These are phyloP conservation scores for Chlorella sorokiniana DNA, from an alignment of 139 green algal genomes.

Conservation along the genomic window DNA sequence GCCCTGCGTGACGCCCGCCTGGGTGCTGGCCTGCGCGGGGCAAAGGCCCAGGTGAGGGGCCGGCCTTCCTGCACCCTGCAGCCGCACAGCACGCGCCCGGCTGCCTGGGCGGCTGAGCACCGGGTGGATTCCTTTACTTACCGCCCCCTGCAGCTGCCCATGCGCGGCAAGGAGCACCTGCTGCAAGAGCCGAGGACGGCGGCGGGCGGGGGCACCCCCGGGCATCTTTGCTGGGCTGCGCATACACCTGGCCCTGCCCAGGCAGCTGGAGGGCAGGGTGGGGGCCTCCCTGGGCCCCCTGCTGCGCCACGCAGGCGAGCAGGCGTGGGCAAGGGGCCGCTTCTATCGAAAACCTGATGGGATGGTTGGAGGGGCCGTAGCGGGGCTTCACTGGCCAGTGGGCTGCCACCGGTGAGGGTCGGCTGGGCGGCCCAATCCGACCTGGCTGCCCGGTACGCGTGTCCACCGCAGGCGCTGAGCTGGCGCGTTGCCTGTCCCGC, in stretches of 20 bases:
- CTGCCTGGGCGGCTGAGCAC: neutral
- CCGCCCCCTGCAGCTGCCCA: neutral
- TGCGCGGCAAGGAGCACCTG: neutral
- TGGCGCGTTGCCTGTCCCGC: neutral
- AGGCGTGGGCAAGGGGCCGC: neutral
- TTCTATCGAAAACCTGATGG: too few relatives aligned
- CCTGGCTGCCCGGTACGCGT: too few relatives aligned
- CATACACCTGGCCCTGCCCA: neutral
- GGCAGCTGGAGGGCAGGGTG: neutral
- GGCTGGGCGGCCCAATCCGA: too few relatives aligned
- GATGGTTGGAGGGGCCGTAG: too few relatives aligned
- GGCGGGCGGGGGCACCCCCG: neutral
- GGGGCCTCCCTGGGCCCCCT: neutral
- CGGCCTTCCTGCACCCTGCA: neutral
- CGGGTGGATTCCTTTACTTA: neutral
- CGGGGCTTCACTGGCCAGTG: too few relatives aligned
- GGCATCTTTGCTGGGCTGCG: constrained; percentile 20
- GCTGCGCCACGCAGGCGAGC: constrained; percentile 11
- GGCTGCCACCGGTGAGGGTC: too few relatives aligned
- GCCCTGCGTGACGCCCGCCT: constrained; percentile 10
- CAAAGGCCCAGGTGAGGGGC: neutral
- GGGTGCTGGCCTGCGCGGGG: constrained; percentile 22
- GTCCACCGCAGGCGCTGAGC: neutral
- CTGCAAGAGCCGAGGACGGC: neutral
- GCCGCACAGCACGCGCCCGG: neutral